Conservation (phyloP, 805 yeast species). For the Nakazawaea siamensis region DNA sequence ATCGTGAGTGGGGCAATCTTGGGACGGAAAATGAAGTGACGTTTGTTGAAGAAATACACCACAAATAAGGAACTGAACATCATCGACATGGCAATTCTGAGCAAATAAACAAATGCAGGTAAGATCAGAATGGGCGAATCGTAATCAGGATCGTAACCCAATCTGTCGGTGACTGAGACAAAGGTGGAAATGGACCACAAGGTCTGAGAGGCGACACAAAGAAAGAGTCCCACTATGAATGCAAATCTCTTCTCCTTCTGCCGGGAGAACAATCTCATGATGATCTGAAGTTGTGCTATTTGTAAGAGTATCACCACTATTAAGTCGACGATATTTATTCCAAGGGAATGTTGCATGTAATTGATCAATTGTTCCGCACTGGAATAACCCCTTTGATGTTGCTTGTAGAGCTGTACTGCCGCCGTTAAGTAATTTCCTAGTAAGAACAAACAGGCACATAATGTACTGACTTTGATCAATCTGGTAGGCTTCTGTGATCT, state of each 20-base stretch:
- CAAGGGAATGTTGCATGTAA: slow-evolving; percentile 31
- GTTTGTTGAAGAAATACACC: slow-evolving; percentile 44
- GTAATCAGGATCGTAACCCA: slow-evolving; percentile 17
- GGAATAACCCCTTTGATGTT: slow-evolving; percentile 35
- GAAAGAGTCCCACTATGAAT: slow-evolving; percentile 46
- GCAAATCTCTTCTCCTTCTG: slow-evolving; percentile 60
- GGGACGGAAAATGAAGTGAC: slow-evolving; percentile 37
- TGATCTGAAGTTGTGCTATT: slow-evolving; percentile 63
- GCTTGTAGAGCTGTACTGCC: slow-evolving; percentile 34
- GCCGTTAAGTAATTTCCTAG: slow-evolving; percentile 48
- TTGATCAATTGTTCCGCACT: slow-evolving; percentile 36
- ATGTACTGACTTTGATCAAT: slow-evolving; percentile 39
- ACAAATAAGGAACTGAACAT: slow-evolving; percentile 59
- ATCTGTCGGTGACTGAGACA: slow-evolving; percentile 14
- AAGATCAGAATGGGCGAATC: slow-evolving; percentile 44
- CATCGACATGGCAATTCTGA: slow-evolving; percentile 63
- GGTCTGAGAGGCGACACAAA: slow-evolving; percentile 49
- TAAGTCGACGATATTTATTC: slow-evolving; percentile 49
- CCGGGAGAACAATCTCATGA: slow-evolving; percentile 59
- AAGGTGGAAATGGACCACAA: slow-evolving; percentile 67
- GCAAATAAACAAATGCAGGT: slow-evolving; percentile 67
- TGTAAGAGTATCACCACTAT: slow-evolving; percentile 50
- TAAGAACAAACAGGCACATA: slow-evolving; percentile 17
- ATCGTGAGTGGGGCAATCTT: slow-evolving; percentile 46
- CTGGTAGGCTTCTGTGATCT: slow-evolving; percentile 49